These are phyloP conservation scores for Hebeloma cylindrosporum DNA, from an alignment of 768 basidiomycete genomes.

Conservation along the genomic window DNA sequence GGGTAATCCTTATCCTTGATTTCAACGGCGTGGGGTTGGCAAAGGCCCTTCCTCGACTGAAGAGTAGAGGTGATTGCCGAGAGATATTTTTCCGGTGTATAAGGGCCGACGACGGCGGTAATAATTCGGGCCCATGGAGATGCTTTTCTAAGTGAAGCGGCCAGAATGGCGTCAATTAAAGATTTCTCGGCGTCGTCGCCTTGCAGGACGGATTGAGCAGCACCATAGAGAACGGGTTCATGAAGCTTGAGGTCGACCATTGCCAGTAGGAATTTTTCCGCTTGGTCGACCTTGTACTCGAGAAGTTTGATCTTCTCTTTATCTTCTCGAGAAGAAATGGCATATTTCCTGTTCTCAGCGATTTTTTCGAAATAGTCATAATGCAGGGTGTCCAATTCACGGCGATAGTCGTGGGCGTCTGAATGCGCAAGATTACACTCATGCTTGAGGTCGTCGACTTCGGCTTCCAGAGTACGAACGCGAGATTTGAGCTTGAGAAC, in stretches of 20 bases:
- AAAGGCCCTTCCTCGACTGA: constrained; percentile 42
- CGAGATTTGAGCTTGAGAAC: constrained; percentile 16
- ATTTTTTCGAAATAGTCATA: constrained; percentile 18
- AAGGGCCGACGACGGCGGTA: constrained; percentile 32
- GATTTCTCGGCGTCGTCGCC: constrained; percentile 40
- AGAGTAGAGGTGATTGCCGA: constrained; percentile 47
- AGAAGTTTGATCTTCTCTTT: constrained; percentile 17
- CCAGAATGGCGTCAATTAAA: constrained; percentile 42
- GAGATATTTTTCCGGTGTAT: constrained; percentile 43
- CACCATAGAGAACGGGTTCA: constrained; percentile 31
- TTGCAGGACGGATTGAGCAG: constrained; percentile 27
- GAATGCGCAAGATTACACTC: constrained; percentile 18
- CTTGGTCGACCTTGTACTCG: constrained; percentile 28
- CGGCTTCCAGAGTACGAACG: constrained; percentile 25
- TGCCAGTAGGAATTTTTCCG: constrained; percentile 35
- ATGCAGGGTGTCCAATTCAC: constrained; percentile 28
- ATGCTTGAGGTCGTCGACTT: constrained; percentile 27
- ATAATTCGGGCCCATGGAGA: constrained; percentile 46
- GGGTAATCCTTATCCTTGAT: constrained; percentile 35
- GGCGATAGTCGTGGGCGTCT: constrained; percentile 24
- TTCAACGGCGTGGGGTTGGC: constrained; percentile 38
- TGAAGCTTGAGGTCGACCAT: constrained; percentile 38
- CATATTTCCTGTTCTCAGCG: not conserved
- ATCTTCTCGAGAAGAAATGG: not conserved
- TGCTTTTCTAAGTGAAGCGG: constrained; percentile 37